Evolutionary conservation across 1,139 yeast species (phyloP).

Genomic region (Pichia sp.): DNA sequence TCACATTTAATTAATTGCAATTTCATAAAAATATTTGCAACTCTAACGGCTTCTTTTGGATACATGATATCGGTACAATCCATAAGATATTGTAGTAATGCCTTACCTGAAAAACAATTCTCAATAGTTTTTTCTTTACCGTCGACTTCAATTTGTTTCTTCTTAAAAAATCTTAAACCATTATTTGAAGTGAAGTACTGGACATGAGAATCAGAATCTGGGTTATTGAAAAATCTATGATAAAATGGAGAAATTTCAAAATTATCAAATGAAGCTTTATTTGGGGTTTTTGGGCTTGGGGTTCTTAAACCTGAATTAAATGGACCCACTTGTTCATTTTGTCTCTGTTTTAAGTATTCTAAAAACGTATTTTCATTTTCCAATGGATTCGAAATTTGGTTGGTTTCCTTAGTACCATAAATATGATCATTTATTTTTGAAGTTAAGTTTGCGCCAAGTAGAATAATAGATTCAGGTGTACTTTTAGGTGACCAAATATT

Average conservation of each 20-base stretch:
- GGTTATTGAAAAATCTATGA: conserved; percentile 81
- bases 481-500: conserved; percentile 66
- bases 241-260: conserved; percentile 59
- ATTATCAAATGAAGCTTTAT: neutral
- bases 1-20: conserved; percentile 42
- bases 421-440: conserved; percentile 4
- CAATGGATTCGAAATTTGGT: neutral
- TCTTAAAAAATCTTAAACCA: conserved; percentile 62
- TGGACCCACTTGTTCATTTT: conserved; percentile 7
- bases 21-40: conserved; percentile 57
- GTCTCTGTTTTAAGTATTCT: conserved; percentile 17
- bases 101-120: conserved; percentile 69
- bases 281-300: neutral
- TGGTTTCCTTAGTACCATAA: neutral
- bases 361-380: conserved; percentile 13
- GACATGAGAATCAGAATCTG: conserved; percentile 77
- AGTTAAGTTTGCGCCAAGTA: conserved; percentile 8
- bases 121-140: conserved; percentile 30
- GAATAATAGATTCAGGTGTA: conserved; percentile 37
- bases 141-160: conserved; percentile 37
- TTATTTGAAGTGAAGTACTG: conserved; percentile 73
- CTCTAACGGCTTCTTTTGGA: conserved; percentile 55
- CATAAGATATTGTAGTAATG: conserved; percentile 82
- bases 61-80: conserved; percentile 79
- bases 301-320: neutral